A percentile compares a stretch with the other conserved stretches of the same genome.
Evolutionary conservation across 768 basidiomycete genomes (phyloP).

Genomic region (Candolleomyces efflorescens): DNA sequence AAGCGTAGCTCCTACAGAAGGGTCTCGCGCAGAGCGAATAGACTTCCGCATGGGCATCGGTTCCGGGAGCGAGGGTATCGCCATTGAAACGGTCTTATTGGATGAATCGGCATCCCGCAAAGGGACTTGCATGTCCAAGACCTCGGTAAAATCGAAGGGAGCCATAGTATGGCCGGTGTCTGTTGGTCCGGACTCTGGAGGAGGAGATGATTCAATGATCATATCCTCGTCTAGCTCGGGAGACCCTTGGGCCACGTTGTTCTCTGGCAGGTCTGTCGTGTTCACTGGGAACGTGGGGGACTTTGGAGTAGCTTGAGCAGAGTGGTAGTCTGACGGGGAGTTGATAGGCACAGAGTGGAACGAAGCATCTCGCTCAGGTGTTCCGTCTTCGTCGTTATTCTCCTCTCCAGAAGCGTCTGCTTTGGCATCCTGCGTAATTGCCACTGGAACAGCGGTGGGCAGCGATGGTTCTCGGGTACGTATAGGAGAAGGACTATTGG

Average conservation of each 20-base stretch:
- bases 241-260: background rate
- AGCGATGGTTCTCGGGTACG: background rate
- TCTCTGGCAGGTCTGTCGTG: background rate
- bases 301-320: slow-evolving; percentile 5
- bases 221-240: background rate
- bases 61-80: slow-evolving; percentile 63
- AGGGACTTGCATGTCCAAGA: slow-evolving; percentile 7
- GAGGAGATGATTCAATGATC: no score
- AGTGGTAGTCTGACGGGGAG: slow-evolving; percentile 8
- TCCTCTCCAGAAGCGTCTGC: background rate
- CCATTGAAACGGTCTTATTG: slow-evolving; percentile 36
- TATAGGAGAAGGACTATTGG: background rate
- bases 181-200: slow-evolving; percentile 4
- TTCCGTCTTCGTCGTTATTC: background rate
- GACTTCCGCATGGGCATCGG: slow-evolving; percentile 71
- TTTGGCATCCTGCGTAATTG: background rate
- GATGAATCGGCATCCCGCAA: slow-evolving; percentile 13
- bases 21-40: slow-evolving; percentile 45
- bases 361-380: background rate
- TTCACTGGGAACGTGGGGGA: slow-evolving; percentile 3
- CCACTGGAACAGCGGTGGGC: background rate
- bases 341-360: background rate
- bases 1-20: slow-evolving; percentile 25
- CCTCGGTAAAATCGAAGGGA: background rate
- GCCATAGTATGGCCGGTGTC: background rate